Conservation (phyloP, 2,329 filamentous ascomycete genomes). For the Pochonia chlamydosporia region DNA sequence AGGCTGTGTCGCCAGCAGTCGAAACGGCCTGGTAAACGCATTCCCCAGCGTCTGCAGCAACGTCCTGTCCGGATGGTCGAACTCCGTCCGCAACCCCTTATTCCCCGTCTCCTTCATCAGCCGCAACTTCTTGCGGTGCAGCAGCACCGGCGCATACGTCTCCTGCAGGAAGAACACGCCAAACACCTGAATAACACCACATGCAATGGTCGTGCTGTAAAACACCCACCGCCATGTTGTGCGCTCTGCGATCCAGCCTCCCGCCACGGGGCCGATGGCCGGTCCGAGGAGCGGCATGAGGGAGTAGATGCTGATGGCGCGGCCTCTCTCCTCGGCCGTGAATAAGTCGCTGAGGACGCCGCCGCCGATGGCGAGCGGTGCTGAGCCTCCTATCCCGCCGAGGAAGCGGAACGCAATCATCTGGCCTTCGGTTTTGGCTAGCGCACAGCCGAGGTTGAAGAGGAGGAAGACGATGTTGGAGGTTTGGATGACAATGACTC, state of each 20-base stretch:
- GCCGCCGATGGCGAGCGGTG: conserved; percentile 61
- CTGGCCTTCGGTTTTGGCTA: conserved; percentile 56
- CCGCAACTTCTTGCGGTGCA: conserved; percentile 54
- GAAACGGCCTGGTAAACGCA: conserved; percentile 58
- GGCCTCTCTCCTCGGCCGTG: conserved; percentile 50
- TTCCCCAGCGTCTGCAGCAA: conserved; percentile 40
- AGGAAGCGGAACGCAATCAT: conserved; percentile 58
- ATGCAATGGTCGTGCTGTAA: conserved; percentile 58
- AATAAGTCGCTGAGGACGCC: conserved; percentile 60
- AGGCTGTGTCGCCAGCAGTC: conserved; percentile 54
- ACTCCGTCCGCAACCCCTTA: conserved; percentile 38
- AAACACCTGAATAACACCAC: conserved; percentile 53
- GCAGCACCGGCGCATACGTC: conserved; percentile 50
- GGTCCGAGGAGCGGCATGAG: conserved; percentile 56
- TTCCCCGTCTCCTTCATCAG: conserved; percentile 56
- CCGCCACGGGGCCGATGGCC: conserved; percentile 41
- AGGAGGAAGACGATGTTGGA: conserved; percentile 53
- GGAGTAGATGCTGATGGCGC: conserved; percentile 58
- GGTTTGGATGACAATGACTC: conserved; percentile 37
- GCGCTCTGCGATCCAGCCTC: conserved; percentile 35
- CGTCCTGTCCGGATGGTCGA: conserved; percentile 37
- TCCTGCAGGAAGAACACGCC: conserved; percentile 57
- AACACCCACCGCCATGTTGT: conserved; percentile 71
- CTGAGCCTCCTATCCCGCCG: conserved; percentile 52
- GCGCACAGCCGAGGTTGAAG: conserved; percentile 55